Percentiles rank a stretch among this genome's conserved stretches.
These are phyloP conservation scores for Orbilia blumenaviensis DNA, from an alignment of 2,329 filamentous ascomycete genomes.

Conservation along the genomic window DNA sequence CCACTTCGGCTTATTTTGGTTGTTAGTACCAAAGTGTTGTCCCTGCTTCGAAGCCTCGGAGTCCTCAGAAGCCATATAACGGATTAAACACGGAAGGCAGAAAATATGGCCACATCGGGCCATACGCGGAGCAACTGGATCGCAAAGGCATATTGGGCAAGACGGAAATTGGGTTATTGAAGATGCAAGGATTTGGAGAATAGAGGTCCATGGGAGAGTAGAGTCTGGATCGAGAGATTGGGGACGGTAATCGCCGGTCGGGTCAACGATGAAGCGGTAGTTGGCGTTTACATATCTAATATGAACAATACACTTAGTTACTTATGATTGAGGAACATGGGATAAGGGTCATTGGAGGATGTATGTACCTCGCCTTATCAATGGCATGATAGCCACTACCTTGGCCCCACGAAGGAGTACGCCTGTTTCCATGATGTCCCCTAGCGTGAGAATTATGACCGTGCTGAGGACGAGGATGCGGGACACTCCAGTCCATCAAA, in stretches of 20 bases:
- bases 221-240: conserved; percentile 88
- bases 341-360: neutral
- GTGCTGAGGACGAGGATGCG: conserved; percentile 75
- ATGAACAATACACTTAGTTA: neutral
- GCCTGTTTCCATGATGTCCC: conserved; percentile 64
- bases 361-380: conserved; percentile 81
- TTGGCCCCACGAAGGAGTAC: conserved; percentile 81
- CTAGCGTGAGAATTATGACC: conserved; percentile 64
- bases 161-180: conserved; percentile 85
- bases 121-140: conserved; percentile 93
- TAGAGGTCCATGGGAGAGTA: conserved; percentile 87
- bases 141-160: conserved; percentile 93
- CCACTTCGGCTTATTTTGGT: conserved; percentile 68
- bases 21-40: conserved; percentile 62
- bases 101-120: conserved; percentile 97
- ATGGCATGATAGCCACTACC: conserved; percentile 88
- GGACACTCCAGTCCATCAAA: conserved; percentile 87
- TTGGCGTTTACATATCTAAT: conserved; percentile 90
- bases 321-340: neutral
- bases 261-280: conserved; percentile 94
- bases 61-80: conserved; percentile 93
- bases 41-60: conserved; percentile 67
- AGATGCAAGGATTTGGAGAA: conserved; percentile 90
- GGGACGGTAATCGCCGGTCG: conserved; percentile 77
- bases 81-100: conserved; percentile 88